Percentiles rank a stretch among this genome's conserved stretches.
Evolutionary conservation across 768 basidiomycete species (phyloP).

Genomic region (Collybiopsis confluens): DNA sequence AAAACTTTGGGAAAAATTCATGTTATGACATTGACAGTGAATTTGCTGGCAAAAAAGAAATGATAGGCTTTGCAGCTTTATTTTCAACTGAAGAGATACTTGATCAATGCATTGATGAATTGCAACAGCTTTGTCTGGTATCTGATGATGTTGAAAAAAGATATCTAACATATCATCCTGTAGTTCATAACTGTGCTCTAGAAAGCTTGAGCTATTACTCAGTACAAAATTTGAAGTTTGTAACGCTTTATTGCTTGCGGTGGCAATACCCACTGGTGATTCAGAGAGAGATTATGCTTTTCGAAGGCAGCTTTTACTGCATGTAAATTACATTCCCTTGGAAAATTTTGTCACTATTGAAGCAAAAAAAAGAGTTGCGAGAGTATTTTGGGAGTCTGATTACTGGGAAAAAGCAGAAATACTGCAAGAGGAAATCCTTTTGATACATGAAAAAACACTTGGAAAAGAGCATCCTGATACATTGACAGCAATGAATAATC

Average conservation of each 20-base stretch:
- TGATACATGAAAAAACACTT: not conserved
- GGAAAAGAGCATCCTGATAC: not conserved
- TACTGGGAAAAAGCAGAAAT: not conserved
- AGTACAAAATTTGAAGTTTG: not conserved
- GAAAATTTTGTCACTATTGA: not conserved
- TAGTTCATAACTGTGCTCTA: not conserved
- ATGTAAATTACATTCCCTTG: not conserved
- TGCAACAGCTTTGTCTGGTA: not conserved
- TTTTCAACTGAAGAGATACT: not conserved
- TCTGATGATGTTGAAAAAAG: not conserved
- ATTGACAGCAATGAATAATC: not conserved
- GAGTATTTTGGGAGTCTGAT: not conserved
- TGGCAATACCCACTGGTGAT: not conserved
- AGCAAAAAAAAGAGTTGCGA: not conserved
- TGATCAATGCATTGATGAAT: not conserved
- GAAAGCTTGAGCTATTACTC: too few relatives aligned
- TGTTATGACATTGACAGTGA: not conserved
- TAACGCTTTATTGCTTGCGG: not conserved
- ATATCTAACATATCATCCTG: not conserved
- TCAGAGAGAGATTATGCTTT: not conserved
- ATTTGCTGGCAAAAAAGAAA: not conserved
- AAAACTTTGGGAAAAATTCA: too few relatives aligned
- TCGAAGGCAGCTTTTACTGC: not conserved
- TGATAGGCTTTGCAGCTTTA: not conserved
- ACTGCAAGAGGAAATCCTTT: not conserved